Evolutionary conservation across 352 stramenopile species (phyloP).

Genomic region (Phytophthora aleatoria): DNA sequence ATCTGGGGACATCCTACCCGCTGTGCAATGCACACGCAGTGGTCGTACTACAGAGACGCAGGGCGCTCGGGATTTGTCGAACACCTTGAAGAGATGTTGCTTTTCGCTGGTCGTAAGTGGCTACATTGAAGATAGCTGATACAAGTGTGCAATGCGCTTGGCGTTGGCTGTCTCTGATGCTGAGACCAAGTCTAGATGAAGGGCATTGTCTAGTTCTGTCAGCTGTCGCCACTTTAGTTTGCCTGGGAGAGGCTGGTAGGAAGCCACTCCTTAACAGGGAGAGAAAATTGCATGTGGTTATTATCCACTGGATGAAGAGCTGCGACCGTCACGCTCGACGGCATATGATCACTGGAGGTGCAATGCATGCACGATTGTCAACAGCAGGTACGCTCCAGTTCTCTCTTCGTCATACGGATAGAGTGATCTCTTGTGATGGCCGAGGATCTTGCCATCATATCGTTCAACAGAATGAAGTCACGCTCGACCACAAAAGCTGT

Average conservation of each 20-base stretch:
- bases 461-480: slow-evolving; percentile 18
- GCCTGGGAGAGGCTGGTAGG: background rate
- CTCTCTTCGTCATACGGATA: slow-evolving; percentile 12
- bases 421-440: slow-evolving; percentile 2
- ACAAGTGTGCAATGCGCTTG: too few relatives aligned
- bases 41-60: background rate
- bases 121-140: background rate
- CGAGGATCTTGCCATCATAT: slow-evolving; percentile 19
- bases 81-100: background rate
- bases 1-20: slow-evolving; percentile 4
- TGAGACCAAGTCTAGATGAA: too few relatives aligned
- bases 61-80: too few relatives aligned
- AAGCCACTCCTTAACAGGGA: background rate
- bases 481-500: slow-evolving; percentile 18
- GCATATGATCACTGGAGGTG: slow-evolving; percentile 18
- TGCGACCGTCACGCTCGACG: background rate
- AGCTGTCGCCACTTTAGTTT: too few relatives aligned
- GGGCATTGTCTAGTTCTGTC: too few relatives aligned
- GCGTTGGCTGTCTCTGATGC: too few relatives aligned
- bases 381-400: slow-evolving; percentile 9
- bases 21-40: background rate
- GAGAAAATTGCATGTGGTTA: background rate
- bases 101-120: background rate
- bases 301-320: background rate
- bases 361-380: background rate